phyloP scores from a whole-genome alignment of 129 eudicot species.

The Centella asiatica region DNA sequence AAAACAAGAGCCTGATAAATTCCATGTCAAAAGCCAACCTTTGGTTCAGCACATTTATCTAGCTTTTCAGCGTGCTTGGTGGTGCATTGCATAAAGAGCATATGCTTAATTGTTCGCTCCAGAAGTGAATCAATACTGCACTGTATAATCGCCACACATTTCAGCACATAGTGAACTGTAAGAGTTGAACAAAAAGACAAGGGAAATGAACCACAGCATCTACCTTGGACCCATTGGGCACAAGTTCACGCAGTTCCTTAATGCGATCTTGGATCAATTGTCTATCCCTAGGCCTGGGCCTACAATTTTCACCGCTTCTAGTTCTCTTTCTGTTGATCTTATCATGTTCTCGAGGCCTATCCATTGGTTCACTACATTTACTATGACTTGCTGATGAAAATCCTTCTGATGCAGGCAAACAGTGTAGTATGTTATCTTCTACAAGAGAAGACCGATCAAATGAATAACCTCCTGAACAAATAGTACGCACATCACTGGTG shows the following conservation, averaged over 20 bases:
- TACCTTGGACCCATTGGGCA: conserved; percentile 98
- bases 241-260: conserved; percentile 79
- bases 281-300: conserved; percentile 83
- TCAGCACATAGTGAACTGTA: conserved; percentile 13
- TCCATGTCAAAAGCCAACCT: conserved; percentile 37
- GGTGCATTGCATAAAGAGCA: conserved; percentile 67
- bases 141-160: conserved; percentile 35
- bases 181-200: not conserved
- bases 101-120: conserved; percentile 85
- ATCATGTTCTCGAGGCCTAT: conserved; percentile 33
- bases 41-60: conserved; percentile 45
- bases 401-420: conserved; percentile 49
- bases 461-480: conserved; percentile 41
- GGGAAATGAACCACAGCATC: not conserved
- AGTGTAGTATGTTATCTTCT: conserved; percentile 20
- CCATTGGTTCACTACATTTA: conserved; percentile 53
- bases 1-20: not conserved
- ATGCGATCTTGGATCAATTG: conserved; percentile 89
- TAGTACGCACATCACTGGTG: conserved; percentile 27
- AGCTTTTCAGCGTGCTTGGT: conserved; percentile 74
- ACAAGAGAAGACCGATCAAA: conserved; percentile 29
- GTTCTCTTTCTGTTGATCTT: conserved; percentile 55
- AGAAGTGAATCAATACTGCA: conserved; percentile 93
- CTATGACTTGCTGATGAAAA: conserved; percentile 66
- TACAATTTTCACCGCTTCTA: conserved; percentile 56